Conservation (phyloP, 1,284 basidiomycete species). For the Naganishia liquefaciens region DNA sequence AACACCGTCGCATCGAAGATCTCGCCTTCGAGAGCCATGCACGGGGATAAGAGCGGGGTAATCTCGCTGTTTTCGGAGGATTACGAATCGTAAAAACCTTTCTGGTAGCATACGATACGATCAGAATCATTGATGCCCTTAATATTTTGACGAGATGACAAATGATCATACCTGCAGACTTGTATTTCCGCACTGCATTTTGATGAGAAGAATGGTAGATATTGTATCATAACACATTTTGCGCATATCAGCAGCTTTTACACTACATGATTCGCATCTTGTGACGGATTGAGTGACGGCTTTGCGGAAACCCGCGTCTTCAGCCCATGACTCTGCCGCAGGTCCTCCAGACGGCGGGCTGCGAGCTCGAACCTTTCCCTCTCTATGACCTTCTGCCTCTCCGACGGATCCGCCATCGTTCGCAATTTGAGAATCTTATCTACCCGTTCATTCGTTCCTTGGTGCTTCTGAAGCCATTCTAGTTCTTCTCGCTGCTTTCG, state of each 20-base stretch:
- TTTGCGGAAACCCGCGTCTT: constrained; percentile 11
- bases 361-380: constrained; percentile 15
- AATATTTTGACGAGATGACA: neutral
- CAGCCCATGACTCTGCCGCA: constrained; percentile 16
- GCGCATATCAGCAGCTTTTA: neutral
- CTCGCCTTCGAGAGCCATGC: constrained; percentile 60
- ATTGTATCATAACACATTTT: neutral
- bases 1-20: constrained; percentile 68
- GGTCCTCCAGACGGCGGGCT: constrained; percentile 1
- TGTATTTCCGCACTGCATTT: constrained; percentile 4
- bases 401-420: constrained; percentile 1
- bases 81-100: constrained; percentile 59
- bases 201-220: neutral
- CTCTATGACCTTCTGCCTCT: constrained; percentile 6
- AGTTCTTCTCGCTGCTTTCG: constrained; percentile 21
- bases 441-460: constrained; percentile 10
- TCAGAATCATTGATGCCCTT: constrained; percentile 2
- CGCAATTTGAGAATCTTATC: constrained; percentile 20
- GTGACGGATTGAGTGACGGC: neutral
- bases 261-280: neutral
- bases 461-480: constrained; percentile 13
- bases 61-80: constrained; percentile 69
- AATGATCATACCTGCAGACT: neutral
- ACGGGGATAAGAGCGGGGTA: constrained; percentile 65
- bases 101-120: neutral